Evolutionary conservation across 2,329 filamentous ascomycete genomes (phyloP).

Genomic region (Xylaria sp.): DNA sequence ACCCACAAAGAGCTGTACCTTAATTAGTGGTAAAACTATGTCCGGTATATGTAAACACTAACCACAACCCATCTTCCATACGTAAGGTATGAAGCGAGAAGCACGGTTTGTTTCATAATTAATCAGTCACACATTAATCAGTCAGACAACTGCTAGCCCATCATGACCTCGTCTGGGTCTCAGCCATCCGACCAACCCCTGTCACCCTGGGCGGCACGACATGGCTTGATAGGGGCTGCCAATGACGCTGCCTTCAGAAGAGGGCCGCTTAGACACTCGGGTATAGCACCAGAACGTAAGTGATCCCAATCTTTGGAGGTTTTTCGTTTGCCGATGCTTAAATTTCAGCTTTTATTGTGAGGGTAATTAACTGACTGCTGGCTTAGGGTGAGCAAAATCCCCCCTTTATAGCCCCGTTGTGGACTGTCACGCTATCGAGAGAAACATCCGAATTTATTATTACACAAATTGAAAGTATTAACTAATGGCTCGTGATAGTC

Average conservation of each 20-base stretch:
- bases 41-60: not conserved
- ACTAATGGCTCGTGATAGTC: conserved; percentile 6
- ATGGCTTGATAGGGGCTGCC: not conserved
- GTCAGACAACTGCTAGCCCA: not conserved
- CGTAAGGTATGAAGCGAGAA: not conserved
- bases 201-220: conserved; percentile 16
- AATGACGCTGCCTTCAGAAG: not conserved
- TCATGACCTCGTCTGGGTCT: not conserved
- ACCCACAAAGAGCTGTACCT: not conserved
- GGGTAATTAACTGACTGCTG: not conserved
- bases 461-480: not conserved
- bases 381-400: conserved; percentile 13
- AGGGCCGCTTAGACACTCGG: conserved; percentile 1
- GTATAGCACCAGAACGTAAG: conserved; percentile 17
- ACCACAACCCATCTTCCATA: not conserved
- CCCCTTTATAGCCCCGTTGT: not conserved
- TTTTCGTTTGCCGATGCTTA: not conserved
- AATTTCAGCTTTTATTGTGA: not conserved
- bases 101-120: not conserved
- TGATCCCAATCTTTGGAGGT: not conserved
- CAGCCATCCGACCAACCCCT: not conserved
- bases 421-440: not conserved
- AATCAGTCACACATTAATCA: too few relatives aligned
- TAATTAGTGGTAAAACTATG: not conserved
- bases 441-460: not conserved